Base-by-base conservation (phyloP, 2,329 filamentous ascomycete genomes). In the Cladosporium sp. region DNA sequence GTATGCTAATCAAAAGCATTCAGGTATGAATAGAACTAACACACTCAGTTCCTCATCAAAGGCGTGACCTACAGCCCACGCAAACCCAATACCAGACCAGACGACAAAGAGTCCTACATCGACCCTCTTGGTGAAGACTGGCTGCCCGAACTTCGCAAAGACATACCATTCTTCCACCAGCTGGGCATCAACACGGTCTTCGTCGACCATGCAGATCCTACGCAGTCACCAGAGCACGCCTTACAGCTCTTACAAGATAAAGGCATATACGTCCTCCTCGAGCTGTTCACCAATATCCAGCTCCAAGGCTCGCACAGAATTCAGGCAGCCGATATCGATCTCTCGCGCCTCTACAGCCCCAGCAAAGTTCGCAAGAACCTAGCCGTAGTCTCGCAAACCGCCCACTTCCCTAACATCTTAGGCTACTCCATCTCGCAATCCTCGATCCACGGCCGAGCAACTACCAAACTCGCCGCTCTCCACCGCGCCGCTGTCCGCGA, bases 221-320 rank as follows among this genome's bases (percentile, higher is more conserved):
- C 66, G 5, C 65, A 69, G 16, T 25, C 49, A 21, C 67, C 70
- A 39, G 36, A 58, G 10, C 34, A 57, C 28, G 68, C 69, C 3
- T 21, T 72, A 56, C 53, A 65, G 14, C 59, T 69, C n/a, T 63
- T 71, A 3, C 67, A 65, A 18, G 60, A 69, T 10, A 56, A 54
- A 13, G 70, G 69, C 14, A 66, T 72, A 58, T 71, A 72, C 60
- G 67, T 72, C 32, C 58, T 70, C 1, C 66, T 70, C 43, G 59
- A 56, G 5, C 57, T 70, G 28, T 65, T 62, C 65, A 58, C 63
- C 25, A 34, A 48, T 63, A 54, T 69, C 34, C 16, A 58, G 8
- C 32, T n/a, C 54, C 32, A 32, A 14, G 30, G 18, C 3, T n/a
- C 30, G 2, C 2, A 8, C 26, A 28, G 23, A 28, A 1, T 21